A percentile compares a stretch with the other conserved stretches of the same genome.
phyloP scores from a whole-genome alignment of 441 rosid genomes.

The Lepidium campestre region DNA sequence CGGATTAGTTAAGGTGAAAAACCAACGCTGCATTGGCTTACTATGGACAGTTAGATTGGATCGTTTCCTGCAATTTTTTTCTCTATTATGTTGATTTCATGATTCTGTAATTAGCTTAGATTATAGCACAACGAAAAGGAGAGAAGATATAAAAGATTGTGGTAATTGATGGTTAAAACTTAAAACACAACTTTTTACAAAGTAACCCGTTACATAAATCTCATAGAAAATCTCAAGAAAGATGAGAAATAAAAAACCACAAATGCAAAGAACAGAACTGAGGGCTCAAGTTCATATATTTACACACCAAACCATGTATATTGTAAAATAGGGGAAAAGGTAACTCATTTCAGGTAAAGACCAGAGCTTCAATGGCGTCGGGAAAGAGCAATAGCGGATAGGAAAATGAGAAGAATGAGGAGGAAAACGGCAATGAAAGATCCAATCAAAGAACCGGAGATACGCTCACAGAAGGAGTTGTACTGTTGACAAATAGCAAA shows the following conservation, averaged over 20 bases:
- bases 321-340: background rate
- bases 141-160: background rate
- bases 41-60: background rate
- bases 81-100: background rate
- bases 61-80: background rate
- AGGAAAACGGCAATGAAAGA: slow-evolving; percentile 38
- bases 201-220: slow-evolving; percentile 1
- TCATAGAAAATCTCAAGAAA: background rate
- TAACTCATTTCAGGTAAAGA: background rate
- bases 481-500: slow-evolving; percentile 57
- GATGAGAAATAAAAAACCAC: background rate
- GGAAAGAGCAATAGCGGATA: slow-evolving; percentile 41
- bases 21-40: background rate
- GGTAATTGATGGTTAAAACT: slow-evolving; percentile 1
- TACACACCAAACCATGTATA: slow-evolving; percentile 14
- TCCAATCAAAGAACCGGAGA: slow-evolving; percentile 55
- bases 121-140: background rate
- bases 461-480: slow-evolving; percentile 53
- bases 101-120: background rate
- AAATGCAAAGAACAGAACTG: background rate
- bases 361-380: slow-evolving; percentile 27
- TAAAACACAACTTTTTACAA: background rate
- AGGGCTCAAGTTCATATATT: background rate
- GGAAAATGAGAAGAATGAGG: slow-evolving; percentile 32
- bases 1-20: slow-evolving; percentile 4